Evolutionary conservation across 768 basidiomycete species (phyloP), one percentile per base, ranked within the genome.

Genomic region (Antrodiella citrinella): DNA sequence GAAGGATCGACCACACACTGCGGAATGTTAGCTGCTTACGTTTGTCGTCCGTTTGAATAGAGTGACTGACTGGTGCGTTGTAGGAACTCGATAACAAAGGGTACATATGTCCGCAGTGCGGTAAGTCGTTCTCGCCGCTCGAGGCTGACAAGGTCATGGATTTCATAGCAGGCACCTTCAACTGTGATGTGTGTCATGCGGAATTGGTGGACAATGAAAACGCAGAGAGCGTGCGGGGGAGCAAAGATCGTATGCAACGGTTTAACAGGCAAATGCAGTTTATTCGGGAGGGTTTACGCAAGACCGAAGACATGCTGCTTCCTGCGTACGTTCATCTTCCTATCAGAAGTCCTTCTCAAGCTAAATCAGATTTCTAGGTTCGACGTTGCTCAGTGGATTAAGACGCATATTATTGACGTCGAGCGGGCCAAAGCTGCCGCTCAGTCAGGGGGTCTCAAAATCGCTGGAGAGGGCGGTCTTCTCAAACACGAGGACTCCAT

Each of bases 41-140:
- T 24, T 24, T 19, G 10, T 39, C 43, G 20, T 26, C 26, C 22
- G 12, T 11, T 13, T 43, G 20, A 13, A 23, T 18, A 23, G 15
- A 21, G 1, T 19, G 39, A 21, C 45, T 42, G 48, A 10, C 20
- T 35, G 15, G 39, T 45, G n/a, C 30, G 15, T 25, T 4, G 26
- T 60, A 97, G 94, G 92, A 97, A 71, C 81, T 96, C 53, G 91
- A 94, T 54, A 91, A 93, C 64, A 91, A 95, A 68, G 96, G 95
- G n/a, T 98, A 96, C 66, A 83, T 94, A 51, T 99, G 95, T 65
- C 86, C 92, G 2, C 80, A 82, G 57, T 97, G 94, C 72, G 78
- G 80, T 51, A 82, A 82, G 59, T 80, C 82, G 1, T 99, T 91
- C 66, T 78, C 86, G 1, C 82, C 91, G 0, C 73, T 99, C 12